A percentile compares a stretch with the other conserved stretches of the same genome.
phyloP scores from a whole-genome alignment of 306 rosid species.

The Acmispon strigosus region DNA sequence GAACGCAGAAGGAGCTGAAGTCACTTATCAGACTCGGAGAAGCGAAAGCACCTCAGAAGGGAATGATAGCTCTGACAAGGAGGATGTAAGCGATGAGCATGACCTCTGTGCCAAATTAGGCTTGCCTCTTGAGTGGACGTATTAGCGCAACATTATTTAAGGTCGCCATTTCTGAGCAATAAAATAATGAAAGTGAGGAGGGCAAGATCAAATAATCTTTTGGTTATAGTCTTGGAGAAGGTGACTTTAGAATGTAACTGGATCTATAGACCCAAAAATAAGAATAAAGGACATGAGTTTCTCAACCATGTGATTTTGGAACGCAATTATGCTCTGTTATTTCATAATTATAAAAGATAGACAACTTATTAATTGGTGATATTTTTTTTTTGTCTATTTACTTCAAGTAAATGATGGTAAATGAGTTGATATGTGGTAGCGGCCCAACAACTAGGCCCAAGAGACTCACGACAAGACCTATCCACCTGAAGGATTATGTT shows the following conservation, averaged over 20 bases:
- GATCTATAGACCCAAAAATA: background rate
- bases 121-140: conserved; percentile 2
- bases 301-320: background rate
- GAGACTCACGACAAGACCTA: too few species aligned
- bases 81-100: background rate
- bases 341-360: background rate
- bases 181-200: background rate
- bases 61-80: background rate
- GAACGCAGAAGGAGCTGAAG: background rate
- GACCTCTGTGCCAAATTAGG: background rate
- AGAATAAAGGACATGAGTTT: background rate
- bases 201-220: background rate
- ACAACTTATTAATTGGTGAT: background rate
- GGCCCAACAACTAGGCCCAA: too few species aligned
- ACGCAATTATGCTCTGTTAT: background rate
- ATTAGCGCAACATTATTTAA: background rate
- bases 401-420: background rate
- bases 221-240: background rate
- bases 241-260: background rate
- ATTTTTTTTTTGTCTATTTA: background rate
- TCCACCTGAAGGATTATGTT: too few species aligned
- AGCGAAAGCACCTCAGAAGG: background rate
- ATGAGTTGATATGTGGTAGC: background rate
- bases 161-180: background rate
- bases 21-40: background rate